Evolutionary conservation across 192 early-diverging fungal genomes (phyloP).

Genomic region (Spizellomyces sp.): DNA sequence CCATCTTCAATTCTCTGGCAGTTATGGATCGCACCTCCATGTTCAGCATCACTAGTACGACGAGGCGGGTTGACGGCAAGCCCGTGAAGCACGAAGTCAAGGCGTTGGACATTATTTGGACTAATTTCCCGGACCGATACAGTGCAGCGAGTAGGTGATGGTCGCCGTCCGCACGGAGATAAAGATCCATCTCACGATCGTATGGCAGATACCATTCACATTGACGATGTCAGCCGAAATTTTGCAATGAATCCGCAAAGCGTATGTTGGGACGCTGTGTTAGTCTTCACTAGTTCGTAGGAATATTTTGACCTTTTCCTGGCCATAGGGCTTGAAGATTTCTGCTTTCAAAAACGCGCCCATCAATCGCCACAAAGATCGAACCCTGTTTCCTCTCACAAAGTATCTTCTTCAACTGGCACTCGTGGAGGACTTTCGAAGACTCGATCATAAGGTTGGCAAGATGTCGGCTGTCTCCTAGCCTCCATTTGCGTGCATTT

Average conservation of each 20-base stretch:
- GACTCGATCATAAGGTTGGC: conserved; percentile 59
- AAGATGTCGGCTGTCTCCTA: not conserved
- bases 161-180: not conserved
- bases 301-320: not conserved
- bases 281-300: not conserved
- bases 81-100: conserved; percentile 69
- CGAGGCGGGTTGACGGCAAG: conserved; percentile 47
- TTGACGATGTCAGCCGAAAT: conserved; percentile 74
- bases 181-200: too few species aligned
- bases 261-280: not conserved
- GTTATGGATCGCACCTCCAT: conserved; percentile 73
- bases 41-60: conserved; percentile 61
- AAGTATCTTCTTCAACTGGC: conserved; percentile 64
- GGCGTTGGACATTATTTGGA: conserved; percentile 54
- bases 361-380: conserved; percentile 46
- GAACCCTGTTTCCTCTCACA: conserved; percentile 61
- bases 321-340: conserved; percentile 62
- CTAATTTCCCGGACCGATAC: conserved; percentile 19
- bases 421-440: conserved; percentile 50
- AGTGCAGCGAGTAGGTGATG: conserved; percentile 13
- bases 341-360: conserved; percentile 63
- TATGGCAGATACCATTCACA: conserved; percentile 62
- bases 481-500: too few species aligned
- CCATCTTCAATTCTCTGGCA: not conserved
- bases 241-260: conserved; percentile 74